phyloP scores from a whole-genome alignment of 1,284 basidiomycete genomes.

The Ustilago hordei region DNA sequence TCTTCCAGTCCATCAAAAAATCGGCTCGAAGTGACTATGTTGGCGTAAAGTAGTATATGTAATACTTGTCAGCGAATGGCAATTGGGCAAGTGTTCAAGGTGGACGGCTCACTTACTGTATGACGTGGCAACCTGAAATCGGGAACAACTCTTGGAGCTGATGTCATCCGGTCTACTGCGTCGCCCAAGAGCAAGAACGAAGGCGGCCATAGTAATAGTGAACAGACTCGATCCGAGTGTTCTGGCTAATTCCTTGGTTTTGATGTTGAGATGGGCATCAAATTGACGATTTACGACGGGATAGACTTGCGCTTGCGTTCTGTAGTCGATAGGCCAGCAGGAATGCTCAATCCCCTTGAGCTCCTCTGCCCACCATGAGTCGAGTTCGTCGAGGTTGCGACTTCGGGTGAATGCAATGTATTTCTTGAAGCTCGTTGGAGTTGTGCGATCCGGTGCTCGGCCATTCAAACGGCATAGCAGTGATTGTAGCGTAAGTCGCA shows the following conservation, averaged over 20 bases:
- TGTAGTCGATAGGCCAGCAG: not conserved
- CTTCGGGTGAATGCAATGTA: not conserved
- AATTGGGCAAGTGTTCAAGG: no score
- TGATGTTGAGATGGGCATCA: not conserved
- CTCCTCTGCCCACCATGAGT: not conserved
- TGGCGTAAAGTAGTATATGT: not conserved
- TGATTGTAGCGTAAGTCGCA: not conserved
- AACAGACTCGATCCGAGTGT: not conserved
- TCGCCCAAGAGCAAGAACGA: not conserved
- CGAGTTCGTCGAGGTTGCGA: not conserved
- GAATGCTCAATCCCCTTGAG: not conserved
- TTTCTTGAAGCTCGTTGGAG: not conserved
- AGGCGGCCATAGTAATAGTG: not conserved
- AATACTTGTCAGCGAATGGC: no score
- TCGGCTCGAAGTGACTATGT: not conserved
- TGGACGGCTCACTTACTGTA: not conserved
- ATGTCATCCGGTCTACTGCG: not conserved
- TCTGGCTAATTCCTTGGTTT: not conserved
- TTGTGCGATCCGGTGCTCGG: not conserved
- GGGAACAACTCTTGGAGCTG: not conserved
- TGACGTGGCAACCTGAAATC: not conserved
- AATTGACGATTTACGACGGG: not conserved
- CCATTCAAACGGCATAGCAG: not conserved
- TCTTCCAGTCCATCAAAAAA: not conserved
- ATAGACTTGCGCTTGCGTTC: not conserved